Conservation (phyloP, 768 basidiomycete species). For the Leccinum pellstonianum region DNA sequence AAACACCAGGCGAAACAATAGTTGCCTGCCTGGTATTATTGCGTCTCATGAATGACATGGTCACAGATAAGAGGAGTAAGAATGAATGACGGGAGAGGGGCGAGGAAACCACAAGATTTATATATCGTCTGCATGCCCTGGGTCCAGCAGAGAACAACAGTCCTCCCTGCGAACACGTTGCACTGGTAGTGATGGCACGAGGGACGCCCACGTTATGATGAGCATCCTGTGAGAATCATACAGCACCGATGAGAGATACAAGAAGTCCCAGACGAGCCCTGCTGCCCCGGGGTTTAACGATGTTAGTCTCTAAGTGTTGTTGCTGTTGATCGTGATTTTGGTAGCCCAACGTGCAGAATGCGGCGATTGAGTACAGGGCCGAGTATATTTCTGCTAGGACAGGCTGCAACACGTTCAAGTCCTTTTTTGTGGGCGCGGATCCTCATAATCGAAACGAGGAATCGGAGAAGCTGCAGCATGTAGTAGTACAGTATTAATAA, state of each 20-base stretch:
- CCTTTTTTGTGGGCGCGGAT: slow-evolving; percentile 10
- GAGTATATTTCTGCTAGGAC: background rate
- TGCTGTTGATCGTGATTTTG: background rate
- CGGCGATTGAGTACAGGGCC: background rate
- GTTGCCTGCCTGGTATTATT: background rate
- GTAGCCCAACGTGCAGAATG: background rate
- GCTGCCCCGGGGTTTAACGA: background rate
- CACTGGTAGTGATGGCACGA: slow-evolving; percentile 1
- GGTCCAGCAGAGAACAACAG: background rate
- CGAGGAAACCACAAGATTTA: slow-evolving; percentile 7
- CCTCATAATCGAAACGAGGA: background rate
- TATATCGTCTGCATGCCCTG: slow-evolving; percentile 1
- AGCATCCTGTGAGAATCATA: slow-evolving; percentile 7
- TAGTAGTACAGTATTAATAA: too few relatives aligned
- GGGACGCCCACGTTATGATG: background rate
- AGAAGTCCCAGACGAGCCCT: background rate
- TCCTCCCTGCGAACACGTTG: background rate
- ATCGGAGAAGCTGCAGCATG: background rate
- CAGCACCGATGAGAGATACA: background rate
- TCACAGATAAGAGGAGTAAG: background rate
- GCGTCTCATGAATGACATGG: slow-evolving; percentile 9
- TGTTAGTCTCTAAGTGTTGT: background rate
- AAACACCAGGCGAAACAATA: background rate
- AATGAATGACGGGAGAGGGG: background rate
- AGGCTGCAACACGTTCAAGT: background rate